These are phyloP conservation scores for Rhizoclosmatium globosum DNA, from an alignment of 192 early-diverging fungal species.

Conservation along the genomic window DNA sequence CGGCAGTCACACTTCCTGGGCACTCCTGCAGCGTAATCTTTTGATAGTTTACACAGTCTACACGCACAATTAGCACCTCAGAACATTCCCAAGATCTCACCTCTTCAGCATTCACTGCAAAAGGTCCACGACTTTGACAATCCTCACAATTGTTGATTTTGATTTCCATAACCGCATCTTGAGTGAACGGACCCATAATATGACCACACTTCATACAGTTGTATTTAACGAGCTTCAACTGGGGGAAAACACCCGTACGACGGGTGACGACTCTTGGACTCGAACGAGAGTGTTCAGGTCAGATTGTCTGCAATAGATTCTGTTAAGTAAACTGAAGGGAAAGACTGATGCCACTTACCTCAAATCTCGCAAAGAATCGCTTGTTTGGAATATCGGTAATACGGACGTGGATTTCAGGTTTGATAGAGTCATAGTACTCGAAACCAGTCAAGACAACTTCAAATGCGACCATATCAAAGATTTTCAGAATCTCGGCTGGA, in stretches of 20 bases:
- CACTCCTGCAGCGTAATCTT: conserved; percentile 94
- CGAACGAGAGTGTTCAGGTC: conserved; percentile 93
- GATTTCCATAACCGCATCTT: conserved; percentile 90
- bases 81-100: conserved; percentile 37
- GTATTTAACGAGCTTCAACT: conserved; percentile 96
- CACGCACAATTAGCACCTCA: background rate
- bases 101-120: conserved; percentile 89
- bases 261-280: conserved; percentile 88
- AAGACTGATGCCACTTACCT: conserved; percentile 47
- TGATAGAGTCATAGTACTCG: conserved; percentile 90
- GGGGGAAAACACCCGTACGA: conserved; percentile 95
- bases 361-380: conserved; percentile 87
- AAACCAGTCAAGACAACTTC: conserved; percentile 89
- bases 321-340: background rate
- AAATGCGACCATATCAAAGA: conserved; percentile 94
- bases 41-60: conserved; percentile 97
- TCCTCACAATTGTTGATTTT: conserved; percentile 82
- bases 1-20: conserved; percentile 94
- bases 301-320: conserved; percentile 66
- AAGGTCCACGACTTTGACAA: conserved; percentile 93
- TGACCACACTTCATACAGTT: conserved; percentile 94
- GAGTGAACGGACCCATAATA: conserved; percentile 91
- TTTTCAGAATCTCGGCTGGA: conserved; percentile 85
- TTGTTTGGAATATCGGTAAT: conserved; percentile 88
- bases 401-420: conserved; percentile 92